Conservation (phyloP, 2,329 filamentous ascomycete genomes). For the Calonectria pteridis region DNA sequence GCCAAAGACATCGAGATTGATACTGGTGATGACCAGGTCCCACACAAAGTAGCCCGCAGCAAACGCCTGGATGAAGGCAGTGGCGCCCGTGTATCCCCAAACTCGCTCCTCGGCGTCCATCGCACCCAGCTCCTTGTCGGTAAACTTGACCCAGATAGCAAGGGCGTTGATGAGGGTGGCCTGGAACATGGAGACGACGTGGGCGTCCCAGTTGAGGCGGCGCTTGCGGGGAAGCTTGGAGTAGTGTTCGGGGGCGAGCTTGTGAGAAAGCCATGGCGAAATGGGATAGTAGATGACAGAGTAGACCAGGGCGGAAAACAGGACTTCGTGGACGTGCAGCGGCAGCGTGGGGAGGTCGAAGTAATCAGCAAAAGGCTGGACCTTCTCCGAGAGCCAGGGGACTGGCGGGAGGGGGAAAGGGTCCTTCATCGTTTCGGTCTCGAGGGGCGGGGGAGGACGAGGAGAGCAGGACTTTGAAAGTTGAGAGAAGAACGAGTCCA, state of each 20-base stretch:
- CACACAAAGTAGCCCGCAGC: constrained; percentile 87
- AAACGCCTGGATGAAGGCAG: constrained; percentile 80
- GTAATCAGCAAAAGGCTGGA: constrained; percentile 74
- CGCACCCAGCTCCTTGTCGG: constrained; percentile 74
- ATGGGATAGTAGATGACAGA: constrained; percentile 74
- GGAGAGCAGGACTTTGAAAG: not conserved
- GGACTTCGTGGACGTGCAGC: constrained; percentile 82
- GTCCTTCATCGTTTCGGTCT: constrained; percentile 71
- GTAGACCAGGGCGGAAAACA: constrained; percentile 76
- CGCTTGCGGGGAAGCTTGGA: constrained; percentile 72
- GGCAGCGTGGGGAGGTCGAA: constrained; percentile 75
- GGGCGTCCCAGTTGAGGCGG: constrained; percentile 84
- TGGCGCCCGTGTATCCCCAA: constrained; percentile 81
- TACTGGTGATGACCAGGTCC: constrained; percentile 79
- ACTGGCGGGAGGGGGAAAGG: constrained; percentile 75
- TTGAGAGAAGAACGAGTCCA: not conserved
- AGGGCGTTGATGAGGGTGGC: constrained; percentile 77
- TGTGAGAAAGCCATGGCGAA: constrained; percentile 74
- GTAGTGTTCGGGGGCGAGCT: constrained; percentile 75
- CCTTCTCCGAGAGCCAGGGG: constrained; percentile 67
- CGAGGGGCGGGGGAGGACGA: not conserved
- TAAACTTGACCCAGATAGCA: constrained; percentile 79
- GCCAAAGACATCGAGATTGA: constrained; percentile 79
- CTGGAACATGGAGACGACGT: constrained; percentile 87
- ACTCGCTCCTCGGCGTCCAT: constrained; percentile 78